A percentile compares a stretch with the other conserved stretches of the same genome.
Conservation (phyloP, 495 filamentous ascomycete species). For the Darksidea phi region DNA sequence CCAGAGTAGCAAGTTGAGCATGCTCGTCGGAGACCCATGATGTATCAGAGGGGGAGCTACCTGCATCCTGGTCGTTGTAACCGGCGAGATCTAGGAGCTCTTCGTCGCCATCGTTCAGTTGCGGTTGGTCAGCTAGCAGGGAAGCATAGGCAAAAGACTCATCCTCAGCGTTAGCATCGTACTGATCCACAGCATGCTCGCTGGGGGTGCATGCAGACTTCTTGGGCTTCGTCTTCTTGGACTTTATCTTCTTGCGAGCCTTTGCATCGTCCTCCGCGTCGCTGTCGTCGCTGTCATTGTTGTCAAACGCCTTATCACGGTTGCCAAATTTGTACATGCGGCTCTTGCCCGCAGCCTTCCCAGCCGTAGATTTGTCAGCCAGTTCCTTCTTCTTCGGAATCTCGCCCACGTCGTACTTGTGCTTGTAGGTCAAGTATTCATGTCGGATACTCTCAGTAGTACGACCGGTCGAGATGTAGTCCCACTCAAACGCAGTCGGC, state of each 20-base stretch:
- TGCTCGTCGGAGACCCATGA: too few species aligned
- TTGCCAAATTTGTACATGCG: constrained; percentile 1
- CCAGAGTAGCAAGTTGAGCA: too few species aligned
- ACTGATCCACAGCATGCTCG: not conserved
- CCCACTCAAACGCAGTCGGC: not conserved
- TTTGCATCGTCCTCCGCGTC: not conserved
- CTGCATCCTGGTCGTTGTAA: not conserved
- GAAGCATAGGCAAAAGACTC: not conserved
- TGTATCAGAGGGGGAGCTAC: too few species aligned
- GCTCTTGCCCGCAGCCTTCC: not conserved
- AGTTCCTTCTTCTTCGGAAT: constrained; percentile 2
- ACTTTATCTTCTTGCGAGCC: not conserved
- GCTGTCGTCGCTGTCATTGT: not conserved
- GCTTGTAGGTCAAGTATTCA: constrained; percentile 17
- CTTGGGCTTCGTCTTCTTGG: not conserved
- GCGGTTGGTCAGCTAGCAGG: not conserved
- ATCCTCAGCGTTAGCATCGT: not conserved
- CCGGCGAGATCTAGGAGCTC: constrained; percentile 1
- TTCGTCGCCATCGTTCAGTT: not conserved
- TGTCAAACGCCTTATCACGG: not conserved
- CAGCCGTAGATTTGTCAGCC: not conserved
- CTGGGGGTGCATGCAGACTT: not conserved
- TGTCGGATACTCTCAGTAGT: constrained; percentile 16
- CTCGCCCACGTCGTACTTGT: constrained; percentile 10
- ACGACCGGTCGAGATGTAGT: constrained; percentile 5